These are phyloP conservation scores for Eimeria brunetti DNA, from an alignment of 169 alveolate genomes.

Conservation along the genomic window DNA sequence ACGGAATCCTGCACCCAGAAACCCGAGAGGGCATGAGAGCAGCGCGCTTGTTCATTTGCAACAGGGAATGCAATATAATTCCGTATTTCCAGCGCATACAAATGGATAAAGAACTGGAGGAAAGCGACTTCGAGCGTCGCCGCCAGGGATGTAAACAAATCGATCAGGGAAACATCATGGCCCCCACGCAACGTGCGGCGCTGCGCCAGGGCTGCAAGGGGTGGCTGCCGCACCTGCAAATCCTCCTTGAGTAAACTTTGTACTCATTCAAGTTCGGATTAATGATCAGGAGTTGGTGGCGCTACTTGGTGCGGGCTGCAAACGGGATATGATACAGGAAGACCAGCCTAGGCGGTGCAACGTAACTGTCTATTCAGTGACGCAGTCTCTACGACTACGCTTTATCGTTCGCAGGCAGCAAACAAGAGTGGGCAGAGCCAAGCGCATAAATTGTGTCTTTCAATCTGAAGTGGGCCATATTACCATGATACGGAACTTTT, in stretches of 20 bases:
- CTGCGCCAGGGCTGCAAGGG: background rate
- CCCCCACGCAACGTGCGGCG: background rate
- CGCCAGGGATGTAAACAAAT: background rate
- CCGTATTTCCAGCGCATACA: background rate
- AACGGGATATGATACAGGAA: background rate
- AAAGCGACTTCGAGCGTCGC: background rate
- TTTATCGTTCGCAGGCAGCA: background rate
- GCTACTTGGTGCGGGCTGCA: background rate
- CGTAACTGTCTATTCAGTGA: background rate
- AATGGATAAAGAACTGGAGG: background rate
- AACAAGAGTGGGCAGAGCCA: background rate
- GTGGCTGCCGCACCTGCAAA: background rate
- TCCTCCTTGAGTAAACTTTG: background rate
- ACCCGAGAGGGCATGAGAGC: background rate
- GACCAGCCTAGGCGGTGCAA: background rate
- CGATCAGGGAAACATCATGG: background rate
- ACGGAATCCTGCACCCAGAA: background rate
- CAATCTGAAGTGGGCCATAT: background rate
- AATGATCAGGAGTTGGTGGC: background rate
- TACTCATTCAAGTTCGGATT: background rate
- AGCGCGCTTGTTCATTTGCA: background rate
- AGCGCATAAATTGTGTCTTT: background rate
- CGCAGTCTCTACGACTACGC: background rate
- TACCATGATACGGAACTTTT: background rate
- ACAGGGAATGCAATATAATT: background rate